Percentiles rank a stretch among this genome's conserved stretches.
phyloP scores from a whole-genome alignment of 108 stramenopile species.

The Stephanodiscus triporus region DNA sequence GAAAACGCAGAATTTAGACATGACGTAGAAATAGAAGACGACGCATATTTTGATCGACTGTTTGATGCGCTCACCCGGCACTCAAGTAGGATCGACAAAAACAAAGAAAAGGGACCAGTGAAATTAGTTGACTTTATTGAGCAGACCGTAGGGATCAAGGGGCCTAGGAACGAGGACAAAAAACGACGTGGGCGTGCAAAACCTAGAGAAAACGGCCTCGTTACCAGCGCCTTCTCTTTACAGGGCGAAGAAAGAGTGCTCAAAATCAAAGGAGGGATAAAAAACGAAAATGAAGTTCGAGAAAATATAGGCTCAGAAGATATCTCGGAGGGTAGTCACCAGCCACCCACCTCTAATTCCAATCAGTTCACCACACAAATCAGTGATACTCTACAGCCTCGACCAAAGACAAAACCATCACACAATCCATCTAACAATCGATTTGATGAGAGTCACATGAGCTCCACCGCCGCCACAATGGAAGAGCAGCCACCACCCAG shows the following conservation, averaged over 20 bases:
- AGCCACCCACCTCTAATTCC: background rate
- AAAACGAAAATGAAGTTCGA: background rate
- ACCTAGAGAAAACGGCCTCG: constrained; percentile 2
- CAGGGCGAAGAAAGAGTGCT: constrained; percentile 7
- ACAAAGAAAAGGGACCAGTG: constrained; percentile 10
- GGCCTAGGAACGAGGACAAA: background rate
- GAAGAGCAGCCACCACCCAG: constrained; percentile 50
- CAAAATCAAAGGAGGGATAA: constrained; percentile 14
- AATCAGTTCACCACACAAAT: background rate
- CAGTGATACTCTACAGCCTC: background rate
- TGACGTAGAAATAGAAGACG: constrained; percentile 22
- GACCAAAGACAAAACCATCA: background rate
- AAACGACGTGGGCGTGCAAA: constrained; percentile 18
- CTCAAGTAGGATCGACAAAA: constrained; percentile 1
- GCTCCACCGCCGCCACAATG: constrained; percentile 25
- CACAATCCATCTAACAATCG: background rate
- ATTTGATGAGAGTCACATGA: constrained; percentile 9
- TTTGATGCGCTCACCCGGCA: constrained; percentile 18
- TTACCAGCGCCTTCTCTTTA: constrained; percentile 10
- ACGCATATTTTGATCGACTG: constrained; percentile 25
- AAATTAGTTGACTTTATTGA: constrained; percentile 51
- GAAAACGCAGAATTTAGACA: background rate
- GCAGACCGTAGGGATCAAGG: constrained; percentile 37
- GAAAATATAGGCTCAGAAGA: background rate
- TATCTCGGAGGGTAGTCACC: background rate